phyloP scores from a whole-genome alignment of 768 basidiomycete species.

The Leccinum longicurvipes region DNA sequence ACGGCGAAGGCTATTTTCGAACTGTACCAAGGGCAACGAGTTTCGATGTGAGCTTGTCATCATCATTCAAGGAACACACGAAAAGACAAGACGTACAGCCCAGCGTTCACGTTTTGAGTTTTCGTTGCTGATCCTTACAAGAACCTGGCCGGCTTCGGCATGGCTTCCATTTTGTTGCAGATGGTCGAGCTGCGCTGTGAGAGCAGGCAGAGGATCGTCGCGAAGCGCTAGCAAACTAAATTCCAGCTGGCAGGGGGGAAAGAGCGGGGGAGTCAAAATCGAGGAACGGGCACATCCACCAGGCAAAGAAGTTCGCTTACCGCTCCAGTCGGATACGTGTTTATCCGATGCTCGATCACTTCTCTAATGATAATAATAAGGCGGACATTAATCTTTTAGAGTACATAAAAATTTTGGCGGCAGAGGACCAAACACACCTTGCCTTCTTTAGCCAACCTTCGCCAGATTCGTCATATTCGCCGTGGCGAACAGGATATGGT shows the following conservation, averaged over 20 bases:
- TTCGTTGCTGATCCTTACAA: slow-evolving; percentile 60
- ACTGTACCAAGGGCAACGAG: slow-evolving; percentile 41
- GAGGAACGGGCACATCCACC: neutral
- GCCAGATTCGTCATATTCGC: slow-evolving; percentile 58
- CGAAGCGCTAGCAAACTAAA: slow-evolving; percentile 90
- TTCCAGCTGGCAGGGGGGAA: slow-evolving; percentile 56
- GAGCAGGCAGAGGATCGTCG: slow-evolving; percentile 70
- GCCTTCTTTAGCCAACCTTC: slow-evolving; percentile 86
- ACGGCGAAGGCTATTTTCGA: slow-evolving; percentile 81
- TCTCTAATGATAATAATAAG: slow-evolving; percentile 43
- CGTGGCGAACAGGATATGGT: slow-evolving; percentile 74
- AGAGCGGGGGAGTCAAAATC: slow-evolving; percentile 1
- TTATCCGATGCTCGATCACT: slow-evolving; percentile 85
- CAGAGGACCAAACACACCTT: slow-evolving; percentile 40
- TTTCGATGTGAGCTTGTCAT: neutral
- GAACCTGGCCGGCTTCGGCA: slow-evolving; percentile 48
- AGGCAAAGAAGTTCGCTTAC: slow-evolving; percentile 44
- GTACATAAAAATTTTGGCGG: slow-evolving; percentile 4
- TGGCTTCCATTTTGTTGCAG: slow-evolving; percentile 42
- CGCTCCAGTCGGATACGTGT: slow-evolving; percentile 84
- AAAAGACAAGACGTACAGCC: slow-evolving; percentile 55
- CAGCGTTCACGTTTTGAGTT: slow-evolving; percentile 74
- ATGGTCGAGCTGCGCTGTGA: slow-evolving; percentile 56
- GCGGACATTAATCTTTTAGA: slow-evolving; percentile 19
- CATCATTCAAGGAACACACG: neutral